Conservation (phyloP, 1,284 basidiomycete species). For the Irpex sp. region DNA sequence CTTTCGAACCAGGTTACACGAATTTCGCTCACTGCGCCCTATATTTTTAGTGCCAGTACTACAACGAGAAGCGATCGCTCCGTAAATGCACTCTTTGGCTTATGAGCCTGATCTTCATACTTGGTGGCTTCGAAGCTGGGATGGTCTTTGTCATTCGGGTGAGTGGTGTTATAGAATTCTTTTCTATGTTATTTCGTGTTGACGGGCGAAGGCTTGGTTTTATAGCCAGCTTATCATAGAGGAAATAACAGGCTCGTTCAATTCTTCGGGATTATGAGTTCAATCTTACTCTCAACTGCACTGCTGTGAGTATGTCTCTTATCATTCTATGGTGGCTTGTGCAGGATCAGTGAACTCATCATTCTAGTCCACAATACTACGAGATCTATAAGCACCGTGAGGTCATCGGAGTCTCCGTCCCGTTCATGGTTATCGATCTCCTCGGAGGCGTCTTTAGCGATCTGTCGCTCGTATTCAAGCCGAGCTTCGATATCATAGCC, state of each 20-base stretch:
- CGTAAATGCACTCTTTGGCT: slow-evolving; percentile 28
- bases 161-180: slow-evolving; percentile 17
- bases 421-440: slow-evolving; percentile 72
- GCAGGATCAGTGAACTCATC: neutral
- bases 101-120: slow-evolving; percentile 34
- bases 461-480: slow-evolving; percentile 69
- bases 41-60: slow-evolving; percentile 56
- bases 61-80: slow-evolving; percentile 40
- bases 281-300: slow-evolving; percentile 57
- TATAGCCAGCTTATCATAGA: slow-evolving; percentile 38
- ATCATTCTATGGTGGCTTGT: neutral
- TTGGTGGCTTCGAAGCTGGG: slow-evolving; percentile 58
- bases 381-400: slow-evolving; percentile 72
- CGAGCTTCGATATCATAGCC: slow-evolving; percentile 63
- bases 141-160: slow-evolving; percentile 58
- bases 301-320: slow-evolving; percentile 42
- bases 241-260: slow-evolving; percentile 46
- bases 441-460: slow-evolving; percentile 71
- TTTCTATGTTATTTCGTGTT: slow-evolving; percentile 12
- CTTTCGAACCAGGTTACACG: too few relatives aligned
- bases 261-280: slow-evolving; percentile 65
- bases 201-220: too few relatives aligned
- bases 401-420: slow-evolving; percentile 70
- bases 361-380: slow-evolving; percentile 48
- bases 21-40: neutral